Evolutionary conservation across 192 early-diverging fungal genomes (phyloP), one percentile per base, ranked within the genome.

Genomic region (Coemansia sp.): DNA sequence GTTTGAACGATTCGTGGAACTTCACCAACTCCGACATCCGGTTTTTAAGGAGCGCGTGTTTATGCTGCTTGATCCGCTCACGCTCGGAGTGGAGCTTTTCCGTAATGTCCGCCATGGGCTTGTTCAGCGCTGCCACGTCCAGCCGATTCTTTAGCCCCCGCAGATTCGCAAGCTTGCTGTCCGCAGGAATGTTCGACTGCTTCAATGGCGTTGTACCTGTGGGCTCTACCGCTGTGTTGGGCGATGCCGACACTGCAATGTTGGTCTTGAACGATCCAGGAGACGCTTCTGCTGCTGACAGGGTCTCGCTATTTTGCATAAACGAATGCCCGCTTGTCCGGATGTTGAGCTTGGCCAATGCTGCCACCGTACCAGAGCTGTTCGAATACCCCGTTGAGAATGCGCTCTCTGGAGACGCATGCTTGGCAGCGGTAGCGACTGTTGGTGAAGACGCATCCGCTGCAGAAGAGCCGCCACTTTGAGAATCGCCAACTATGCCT

Each of bases 1-100:
- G 82, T 77, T 91, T 90, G 59, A 96, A 91, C 3, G 74, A 84
- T 66, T 85, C 74, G 59, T 91, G 88, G 67, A 94, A 96, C 38
- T 87, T 86, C 60, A 85, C 87, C 62, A 96, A 83, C 48, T 93
- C 92, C 2, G 89, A 87, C 50, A 95, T 65, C 27, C 89, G 84
- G 17, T 87, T 89, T 67, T 90, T 90, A 20, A 84, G 61, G 47
- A 94, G 59, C 11, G 84, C 87, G 64, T 89, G 87, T 62, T 88
- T 91, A 57, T 85, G 87, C 62, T 90, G 86, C 34, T 88, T 81
- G 22, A 95, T 84, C 33, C 86, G 82, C 53, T 86, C 88, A 37
- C 93, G 91, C 72, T 96, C 93, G 4, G 82, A 83, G 17, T 79
- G 84, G 15, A 90, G 87, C 62, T 80, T 80, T 44, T 80, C 77